Evolutionary conservation across 2,329 filamentous ascomycete genomes (phyloP).

Genomic region (Periconia macrospinosa): DNA sequence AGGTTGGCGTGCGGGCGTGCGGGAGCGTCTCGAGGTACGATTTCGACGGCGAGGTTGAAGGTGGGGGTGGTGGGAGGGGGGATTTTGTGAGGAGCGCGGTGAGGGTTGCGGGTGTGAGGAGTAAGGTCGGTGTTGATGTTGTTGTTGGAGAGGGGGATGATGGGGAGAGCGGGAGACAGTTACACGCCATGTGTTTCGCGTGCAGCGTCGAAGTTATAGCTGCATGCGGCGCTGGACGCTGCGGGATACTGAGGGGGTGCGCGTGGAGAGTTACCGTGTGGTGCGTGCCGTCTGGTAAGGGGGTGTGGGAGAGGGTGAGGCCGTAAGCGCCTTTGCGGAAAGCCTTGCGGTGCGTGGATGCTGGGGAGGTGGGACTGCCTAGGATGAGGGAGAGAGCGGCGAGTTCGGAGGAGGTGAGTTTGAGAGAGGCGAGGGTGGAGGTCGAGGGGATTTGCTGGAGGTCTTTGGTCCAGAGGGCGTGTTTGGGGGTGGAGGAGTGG

Average conservation of each 20-base stretch:
- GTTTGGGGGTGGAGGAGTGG: conserved; percentile 4
- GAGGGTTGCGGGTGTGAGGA: conserved; percentile 10
- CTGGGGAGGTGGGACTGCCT: conserved; percentile 15
- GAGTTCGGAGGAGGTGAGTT: conserved; percentile 28
- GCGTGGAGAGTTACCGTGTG: conserved; percentile 23
- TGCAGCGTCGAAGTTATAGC: conserved; percentile 32
- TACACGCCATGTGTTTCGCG: conserved; percentile 37
- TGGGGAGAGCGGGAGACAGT: conserved; percentile 29
- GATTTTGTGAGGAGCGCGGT: conserved; percentile 14
- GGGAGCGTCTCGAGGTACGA: conserved; percentile 21
- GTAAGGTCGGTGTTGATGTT: conserved; percentile 21
- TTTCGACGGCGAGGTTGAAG: conserved; percentile 23
- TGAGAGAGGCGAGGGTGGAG: conserved; percentile 16
- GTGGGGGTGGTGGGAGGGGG: conserved; percentile 20
- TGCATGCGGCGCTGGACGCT: conserved; percentile 20
- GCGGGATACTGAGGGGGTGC: conserved; percentile 24
- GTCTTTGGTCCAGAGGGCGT: conserved; percentile 28
- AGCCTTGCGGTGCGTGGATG: neutral
- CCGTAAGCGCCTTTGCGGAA: conserved; percentile 26
- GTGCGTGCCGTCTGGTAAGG: conserved; percentile 15
- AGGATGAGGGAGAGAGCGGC: conserved; percentile 32
- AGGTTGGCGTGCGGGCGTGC: conserved; percentile 14
- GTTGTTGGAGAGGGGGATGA: conserved; percentile 23
- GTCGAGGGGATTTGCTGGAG: conserved; percentile 20
- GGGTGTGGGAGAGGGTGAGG: conserved; percentile 22